A percentile compares a stretch with the other conserved stretches of the same genome.
These are phyloP conservation scores for Coniochaeta pulveracea DNA, from an alignment of 2,329 filamentous ascomycete species.

Conservation along the genomic window DNA sequence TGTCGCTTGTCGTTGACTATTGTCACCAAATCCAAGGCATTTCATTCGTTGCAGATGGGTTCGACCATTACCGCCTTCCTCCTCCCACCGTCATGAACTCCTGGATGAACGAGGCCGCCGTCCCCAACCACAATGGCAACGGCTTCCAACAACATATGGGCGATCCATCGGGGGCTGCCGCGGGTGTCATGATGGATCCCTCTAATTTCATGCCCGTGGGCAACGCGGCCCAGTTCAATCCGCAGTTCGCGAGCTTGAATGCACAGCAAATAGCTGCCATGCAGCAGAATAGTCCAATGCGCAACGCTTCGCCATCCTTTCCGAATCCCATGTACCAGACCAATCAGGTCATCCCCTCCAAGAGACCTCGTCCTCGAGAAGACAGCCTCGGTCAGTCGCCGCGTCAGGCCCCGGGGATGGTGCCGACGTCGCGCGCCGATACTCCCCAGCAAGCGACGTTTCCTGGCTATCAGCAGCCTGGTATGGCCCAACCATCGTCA, in stretches of 20 bases:
- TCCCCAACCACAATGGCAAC: constrained; percentile 60
- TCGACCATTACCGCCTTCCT: constrained; percentile 16
- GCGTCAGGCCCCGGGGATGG: constrained; percentile 59
- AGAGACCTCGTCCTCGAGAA: constrained; percentile 70
- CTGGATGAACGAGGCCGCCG: constrained; percentile 60
- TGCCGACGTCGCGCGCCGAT: constrained; percentile 79
- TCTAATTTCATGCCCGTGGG: constrained; percentile 52
- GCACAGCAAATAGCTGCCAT: constrained; percentile 49
- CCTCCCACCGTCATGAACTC: constrained; percentile 49
- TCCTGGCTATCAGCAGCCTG: constrained; percentile 50
- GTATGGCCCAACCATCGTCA: constrained; percentile 50
- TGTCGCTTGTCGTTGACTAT: constrained; percentile 26
- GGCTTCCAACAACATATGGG: constrained; percentile 50
- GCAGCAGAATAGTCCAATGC: constrained; percentile 75
- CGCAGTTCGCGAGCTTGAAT: constrained; percentile 47
- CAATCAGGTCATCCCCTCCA: constrained; percentile 79
- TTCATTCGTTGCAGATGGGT: constrained; percentile 35
- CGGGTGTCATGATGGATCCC: constrained; percentile 53
- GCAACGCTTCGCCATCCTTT: constrained; percentile 72
- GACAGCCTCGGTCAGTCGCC: constrained; percentile 80
- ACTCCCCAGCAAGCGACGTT: constrained; percentile 75
- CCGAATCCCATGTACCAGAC: constrained; percentile 72
- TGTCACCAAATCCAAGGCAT: constrained; percentile 24
- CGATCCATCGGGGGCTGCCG: constrained; percentile 41
- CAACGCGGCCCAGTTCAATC: constrained; percentile 49